Evolutionary conservation across 352 stramenopile species (phyloP).

Genomic region (Peronospora destructor): DNA sequence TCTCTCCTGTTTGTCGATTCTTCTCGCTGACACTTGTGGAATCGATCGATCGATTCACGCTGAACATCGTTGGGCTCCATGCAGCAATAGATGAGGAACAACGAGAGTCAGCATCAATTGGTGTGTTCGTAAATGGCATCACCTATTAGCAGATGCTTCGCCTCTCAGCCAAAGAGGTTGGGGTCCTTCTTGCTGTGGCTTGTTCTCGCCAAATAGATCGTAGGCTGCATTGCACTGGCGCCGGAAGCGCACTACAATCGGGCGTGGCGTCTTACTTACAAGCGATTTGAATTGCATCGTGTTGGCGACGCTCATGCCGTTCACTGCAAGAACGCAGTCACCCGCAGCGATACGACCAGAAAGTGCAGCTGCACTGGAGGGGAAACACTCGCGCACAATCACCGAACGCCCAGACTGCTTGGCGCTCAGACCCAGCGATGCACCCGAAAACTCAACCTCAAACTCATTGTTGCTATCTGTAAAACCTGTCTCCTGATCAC

Average conservation of each 20-base stretch:
- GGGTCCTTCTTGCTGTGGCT: conserved; percentile 6
- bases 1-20: no score
- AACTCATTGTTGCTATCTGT: conserved; percentile 42
- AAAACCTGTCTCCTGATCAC: not conserved
- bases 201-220: conserved; percentile 64
- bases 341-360: conserved; percentile 48
- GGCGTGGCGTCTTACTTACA: conserved; percentile 46
- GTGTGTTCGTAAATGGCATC: no score
- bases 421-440: conserved; percentile 58
- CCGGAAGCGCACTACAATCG: conserved; percentile 66
- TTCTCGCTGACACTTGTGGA: no score
- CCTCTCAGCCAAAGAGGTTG: conserved; percentile 27
- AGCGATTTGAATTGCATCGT: conserved; percentile 72
- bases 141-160: not conserved
- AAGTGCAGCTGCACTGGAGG: conserved; percentile 43
- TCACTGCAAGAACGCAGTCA: conserved; percentile 69
- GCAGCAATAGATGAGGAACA: no score
- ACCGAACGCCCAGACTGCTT: conserved; percentile 56
- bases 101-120: no score
- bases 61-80: no score
- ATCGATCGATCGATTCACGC: no score
- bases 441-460: conserved; percentile 58
- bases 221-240: conserved; percentile 40
- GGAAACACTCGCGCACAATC: conserved; percentile 67
- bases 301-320: conserved; percentile 50